Evolutionary conservation across 257 asterid genomes (phyloP), one percentile per base, ranked within the genome.

Genomic region (Solanum chilense): DNA sequence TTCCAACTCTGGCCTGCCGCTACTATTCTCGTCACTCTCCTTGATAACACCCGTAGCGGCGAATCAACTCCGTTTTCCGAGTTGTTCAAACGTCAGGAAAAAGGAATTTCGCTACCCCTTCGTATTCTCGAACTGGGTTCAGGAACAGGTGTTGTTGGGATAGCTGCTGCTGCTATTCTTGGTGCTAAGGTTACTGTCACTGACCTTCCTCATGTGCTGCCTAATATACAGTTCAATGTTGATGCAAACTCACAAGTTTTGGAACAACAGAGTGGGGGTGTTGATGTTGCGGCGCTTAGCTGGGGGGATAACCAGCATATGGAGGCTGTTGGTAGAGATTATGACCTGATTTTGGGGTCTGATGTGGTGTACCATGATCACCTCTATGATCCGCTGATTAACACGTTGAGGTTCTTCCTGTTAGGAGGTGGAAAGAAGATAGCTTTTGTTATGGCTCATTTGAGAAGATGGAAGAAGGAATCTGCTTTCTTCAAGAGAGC

Each of bases 1-100:
- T 95, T 94, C 93, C 94, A 97, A 92, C 98, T 95, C 90, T 97
- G 99, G 99, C 98, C 99, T 8, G 99, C 98, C 42, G 98, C 99
- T 83, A 85, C 91, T 87, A 25, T 98, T 37, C 95, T 96, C 85
- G 88, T 95, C 87, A 80, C 70, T 92, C 93, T 96, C 91, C 94
- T 96, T 85, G 96, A 96, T 88, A 76, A 85, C 89, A 90, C 31
- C 89, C 86, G 21, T 74, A 11, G 15, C 92, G 11, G 15, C 64
- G 64, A 56, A 39, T 42, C 82, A 29, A 83, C 90, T 70, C 80
- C 90, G n/a, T 87, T 94, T 86, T 82, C 91, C 84, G 15, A 86
- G 89, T 52, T 92, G 6, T 58, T 89, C 86, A 39, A 49, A 83
- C 85, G 2, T 71, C 60, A 14, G 44, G 87, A 77, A 7, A 9